Conservation (phyloP, 768 basidiomycete genomes). For the Mycena galopus region DNA sequence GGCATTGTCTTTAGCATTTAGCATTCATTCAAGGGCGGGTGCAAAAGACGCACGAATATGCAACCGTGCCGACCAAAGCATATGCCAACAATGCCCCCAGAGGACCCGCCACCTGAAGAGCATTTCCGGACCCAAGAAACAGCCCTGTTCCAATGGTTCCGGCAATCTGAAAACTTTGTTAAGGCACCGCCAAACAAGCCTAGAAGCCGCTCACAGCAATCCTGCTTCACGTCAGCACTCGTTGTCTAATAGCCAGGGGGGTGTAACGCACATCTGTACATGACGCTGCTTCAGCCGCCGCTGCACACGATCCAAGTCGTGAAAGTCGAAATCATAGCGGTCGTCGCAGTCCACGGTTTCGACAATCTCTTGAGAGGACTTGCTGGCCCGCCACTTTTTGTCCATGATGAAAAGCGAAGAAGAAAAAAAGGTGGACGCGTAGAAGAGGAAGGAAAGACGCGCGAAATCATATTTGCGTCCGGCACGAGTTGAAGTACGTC, state of each 20-base stretch:
- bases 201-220: conserved; percentile 66
- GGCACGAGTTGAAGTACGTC: not conserved
- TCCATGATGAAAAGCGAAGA: conserved; percentile 23
- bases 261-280: conserved; percentile 74
- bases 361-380: conserved; percentile 37
- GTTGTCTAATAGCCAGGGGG: not conserved
- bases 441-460: conserved; percentile 26
- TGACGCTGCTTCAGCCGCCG: conserved; percentile 81
- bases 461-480: conserved; percentile 21
- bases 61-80: conserved; percentile 71
- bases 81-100: conserved; percentile 77
- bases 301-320: conserved; percentile 79
- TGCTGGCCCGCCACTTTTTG: conserved; percentile 37
- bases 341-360: conserved; percentile 33
- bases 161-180: conserved; percentile 66
- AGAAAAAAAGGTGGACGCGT: conserved; percentile 7
- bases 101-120: conserved; percentile 73
- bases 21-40: not conserved
- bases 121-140: conserved; percentile 77
- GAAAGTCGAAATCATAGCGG: conserved; percentile 66
- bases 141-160: conserved; percentile 83
- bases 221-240: conserved; percentile 47
- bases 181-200: not conserved
- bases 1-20: not conserved
- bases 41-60: conserved; percentile 64